phyloP scores from a whole-genome alignment of 2,329 filamentous ascomycete genomes.

The Aspergillus carbonarius region DNA sequence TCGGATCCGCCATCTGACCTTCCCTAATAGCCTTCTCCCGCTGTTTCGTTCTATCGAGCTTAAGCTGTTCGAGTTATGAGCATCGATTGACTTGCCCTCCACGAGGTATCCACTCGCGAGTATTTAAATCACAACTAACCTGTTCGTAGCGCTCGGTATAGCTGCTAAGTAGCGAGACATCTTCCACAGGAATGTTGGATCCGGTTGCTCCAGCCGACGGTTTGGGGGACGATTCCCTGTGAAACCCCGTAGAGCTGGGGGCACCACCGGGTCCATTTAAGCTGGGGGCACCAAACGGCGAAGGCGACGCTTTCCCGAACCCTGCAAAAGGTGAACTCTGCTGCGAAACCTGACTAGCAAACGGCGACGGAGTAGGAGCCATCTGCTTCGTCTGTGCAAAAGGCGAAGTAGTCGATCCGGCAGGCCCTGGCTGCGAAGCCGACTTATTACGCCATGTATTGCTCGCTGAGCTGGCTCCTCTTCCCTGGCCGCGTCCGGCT shows the following conservation, averaged over 20 bases:
- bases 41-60: slow-evolving; percentile 51
- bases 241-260: slow-evolving; percentile 20
- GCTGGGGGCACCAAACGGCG: slow-evolving; percentile 14
- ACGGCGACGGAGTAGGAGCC: slow-evolving; percentile 14
- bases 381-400: slow-evolving; percentile 28
- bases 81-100: neutral
- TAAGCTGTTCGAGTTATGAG: slow-evolving; percentile 39
- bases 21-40: slow-evolving; percentile 52
- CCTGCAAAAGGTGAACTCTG: slow-evolving; percentile 23
- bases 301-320: slow-evolving; percentile 16
- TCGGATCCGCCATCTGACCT: slow-evolving; percentile 59
- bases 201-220: slow-evolving; percentile 10
- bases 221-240: slow-evolving; percentile 6
- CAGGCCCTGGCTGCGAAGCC: slow-evolving; percentile 11
- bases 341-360: slow-evolving; percentile 16
- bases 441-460: slow-evolving; percentile 21
- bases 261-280: slow-evolving; percentile 11
- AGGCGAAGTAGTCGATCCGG: slow-evolving; percentile 19
- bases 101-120: neutral
- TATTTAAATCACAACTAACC: slow-evolving; percentile 24
- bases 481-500: slow-evolving; percentile 18
- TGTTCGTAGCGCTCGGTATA: slow-evolving; percentile 40
- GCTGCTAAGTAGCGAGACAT: slow-evolving; percentile 21
- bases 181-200: slow-evolving; percentile 22
- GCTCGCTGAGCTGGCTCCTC: slow-evolving; percentile 16